Conservation (phyloP, 768 basidiomycete species). For the Trametes cingulata region DNA sequence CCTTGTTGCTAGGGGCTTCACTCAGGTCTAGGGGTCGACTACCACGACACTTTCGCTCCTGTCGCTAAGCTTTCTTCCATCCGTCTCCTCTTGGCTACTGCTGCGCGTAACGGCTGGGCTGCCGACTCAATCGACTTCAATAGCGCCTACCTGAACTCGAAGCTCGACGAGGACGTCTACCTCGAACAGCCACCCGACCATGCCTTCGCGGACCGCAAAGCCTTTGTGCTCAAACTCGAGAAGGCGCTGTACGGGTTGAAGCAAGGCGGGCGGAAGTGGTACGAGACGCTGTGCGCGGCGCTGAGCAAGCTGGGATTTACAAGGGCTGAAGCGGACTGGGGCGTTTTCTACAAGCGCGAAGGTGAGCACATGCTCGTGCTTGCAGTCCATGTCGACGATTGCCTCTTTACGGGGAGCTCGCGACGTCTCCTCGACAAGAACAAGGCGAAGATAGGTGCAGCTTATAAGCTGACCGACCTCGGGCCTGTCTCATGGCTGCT, state of each 20-base stretch:
- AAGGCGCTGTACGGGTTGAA: constrained; percentile 37
- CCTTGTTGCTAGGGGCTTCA: constrained; percentile 39
- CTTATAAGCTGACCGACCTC: constrained; percentile 18
- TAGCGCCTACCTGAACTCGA: constrained; percentile 15
- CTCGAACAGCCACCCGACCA: constrained; percentile 20
- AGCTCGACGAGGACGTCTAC: constrained; percentile 13
- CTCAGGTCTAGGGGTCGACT: constrained; percentile 38
- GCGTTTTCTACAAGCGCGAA: not conserved
- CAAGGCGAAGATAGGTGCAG: constrained; percentile 2
- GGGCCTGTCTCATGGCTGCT: constrained; percentile 27
- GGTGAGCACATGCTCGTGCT: not conserved
- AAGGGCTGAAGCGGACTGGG: constrained; percentile 1
- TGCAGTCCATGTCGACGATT: constrained; percentile 23
- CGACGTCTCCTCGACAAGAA: not conserved
- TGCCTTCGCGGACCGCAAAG: not conserved
- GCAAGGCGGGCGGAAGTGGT: constrained; percentile 36
- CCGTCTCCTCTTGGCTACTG: constrained; percentile 28
- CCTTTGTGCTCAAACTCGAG: constrained; percentile 19
- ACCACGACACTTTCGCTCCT: constrained; percentile 30
- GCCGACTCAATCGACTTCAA: constrained; percentile 20
- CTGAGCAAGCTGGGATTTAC: constrained; percentile 8
- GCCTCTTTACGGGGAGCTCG: not conserved
- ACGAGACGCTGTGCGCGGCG: constrained; percentile 21
- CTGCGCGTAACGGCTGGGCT: constrained; percentile 23
- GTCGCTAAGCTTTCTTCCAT: constrained; percentile 26